These are phyloP conservation scores for Golubevia sp. DNA, from an alignment of 1,284 basidiomycete genomes.

Conservation along the genomic window DNA sequence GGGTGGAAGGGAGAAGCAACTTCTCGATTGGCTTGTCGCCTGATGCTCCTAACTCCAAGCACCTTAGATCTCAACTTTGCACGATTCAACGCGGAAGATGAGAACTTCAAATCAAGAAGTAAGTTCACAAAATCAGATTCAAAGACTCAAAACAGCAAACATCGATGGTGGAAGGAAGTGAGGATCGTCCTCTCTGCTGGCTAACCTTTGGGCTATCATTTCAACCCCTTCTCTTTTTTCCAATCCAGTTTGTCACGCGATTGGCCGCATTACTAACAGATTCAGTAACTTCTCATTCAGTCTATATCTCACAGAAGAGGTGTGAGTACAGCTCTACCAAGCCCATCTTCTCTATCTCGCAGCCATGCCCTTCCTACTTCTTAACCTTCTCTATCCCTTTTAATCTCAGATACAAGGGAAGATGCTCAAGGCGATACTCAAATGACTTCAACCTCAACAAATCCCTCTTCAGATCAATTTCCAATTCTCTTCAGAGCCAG, in stretches of 20 bases:
- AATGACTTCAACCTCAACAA: conserved; percentile 11
- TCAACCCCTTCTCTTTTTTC: background rate
- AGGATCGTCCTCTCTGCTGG: background rate
- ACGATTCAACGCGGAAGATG: background rate
- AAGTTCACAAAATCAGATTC: background rate
- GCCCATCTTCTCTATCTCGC: no score
- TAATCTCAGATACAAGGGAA: conserved; percentile 7
- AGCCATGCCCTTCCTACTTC: no score
- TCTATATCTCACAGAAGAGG: conserved; percentile 44
- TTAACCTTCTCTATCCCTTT: conserved; percentile 1
- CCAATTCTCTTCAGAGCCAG: conserved; percentile 44
- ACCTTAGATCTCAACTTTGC: background rate
- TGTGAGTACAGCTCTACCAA: conserved; percentile 3
- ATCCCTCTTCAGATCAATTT: conserved; percentile 1
- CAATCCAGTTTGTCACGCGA: conserved; percentile 34
- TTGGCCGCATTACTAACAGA: conserved; percentile 35
- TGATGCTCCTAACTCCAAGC: no score
- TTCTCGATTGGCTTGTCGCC: no score
- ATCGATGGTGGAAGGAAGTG: background rate
- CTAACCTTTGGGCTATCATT: background rate
- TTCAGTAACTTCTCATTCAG: conserved; percentile 34
- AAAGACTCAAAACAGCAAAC: background rate
- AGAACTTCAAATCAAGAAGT: conserved; percentile 8
- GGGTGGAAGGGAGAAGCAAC: no score
- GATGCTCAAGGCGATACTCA: conserved; percentile 17